Evolutionary conservation across 371 early-diverging fungal species (phyloP).

Genomic region (Zychaea mexicana): DNA sequence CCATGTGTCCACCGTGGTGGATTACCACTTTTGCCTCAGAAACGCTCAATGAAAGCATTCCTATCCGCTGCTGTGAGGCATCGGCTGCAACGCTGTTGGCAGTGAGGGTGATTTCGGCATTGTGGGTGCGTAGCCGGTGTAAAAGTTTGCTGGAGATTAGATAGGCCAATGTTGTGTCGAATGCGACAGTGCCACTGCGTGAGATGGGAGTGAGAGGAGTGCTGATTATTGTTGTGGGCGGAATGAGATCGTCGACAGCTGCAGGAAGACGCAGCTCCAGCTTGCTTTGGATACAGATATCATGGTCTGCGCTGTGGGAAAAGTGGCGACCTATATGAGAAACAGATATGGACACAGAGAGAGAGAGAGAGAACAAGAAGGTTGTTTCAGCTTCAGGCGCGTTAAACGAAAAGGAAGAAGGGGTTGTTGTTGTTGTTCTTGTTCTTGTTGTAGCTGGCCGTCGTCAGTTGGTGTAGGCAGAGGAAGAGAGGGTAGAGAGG

Average conservation of each 20-base stretch:
- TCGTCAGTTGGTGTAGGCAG: too few relatives aligned
- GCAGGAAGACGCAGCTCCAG: constrained; percentile 44
- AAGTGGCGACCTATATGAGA: constrained; percentile 50
- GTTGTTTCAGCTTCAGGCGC: neutral
- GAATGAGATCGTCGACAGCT: constrained; percentile 48
- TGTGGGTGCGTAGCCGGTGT: constrained; percentile 32
- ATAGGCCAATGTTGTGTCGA: constrained; percentile 42
- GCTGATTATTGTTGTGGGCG: constrained; percentile 36
- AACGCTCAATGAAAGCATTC: constrained; percentile 21
- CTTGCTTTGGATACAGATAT: constrained; percentile 41
- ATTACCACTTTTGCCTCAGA: constrained; percentile 46
- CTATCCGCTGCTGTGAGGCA: constrained; percentile 13
- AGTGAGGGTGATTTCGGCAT: constrained; percentile 30
- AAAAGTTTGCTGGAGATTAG: constrained; percentile 45
- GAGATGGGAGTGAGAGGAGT: constrained; percentile 29
- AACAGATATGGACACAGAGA: too few relatives aligned
- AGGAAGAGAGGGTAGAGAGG: too few relatives aligned
- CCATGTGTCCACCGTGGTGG: constrained; percentile 32
- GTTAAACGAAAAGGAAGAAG: constrained; percentile 2
- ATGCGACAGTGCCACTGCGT: constrained; percentile 25
- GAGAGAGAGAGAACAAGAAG: constrained; percentile 8
- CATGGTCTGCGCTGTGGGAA: constrained; percentile 26
- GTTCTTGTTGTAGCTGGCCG: too few relatives aligned
- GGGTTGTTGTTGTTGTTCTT: neutral
- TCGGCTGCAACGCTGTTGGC: constrained; percentile 17